These are phyloP conservation scores for Cryptococcus floricola DNA, from an alignment of 1,284 basidiomycete species.

Conservation along the genomic window DNA sequence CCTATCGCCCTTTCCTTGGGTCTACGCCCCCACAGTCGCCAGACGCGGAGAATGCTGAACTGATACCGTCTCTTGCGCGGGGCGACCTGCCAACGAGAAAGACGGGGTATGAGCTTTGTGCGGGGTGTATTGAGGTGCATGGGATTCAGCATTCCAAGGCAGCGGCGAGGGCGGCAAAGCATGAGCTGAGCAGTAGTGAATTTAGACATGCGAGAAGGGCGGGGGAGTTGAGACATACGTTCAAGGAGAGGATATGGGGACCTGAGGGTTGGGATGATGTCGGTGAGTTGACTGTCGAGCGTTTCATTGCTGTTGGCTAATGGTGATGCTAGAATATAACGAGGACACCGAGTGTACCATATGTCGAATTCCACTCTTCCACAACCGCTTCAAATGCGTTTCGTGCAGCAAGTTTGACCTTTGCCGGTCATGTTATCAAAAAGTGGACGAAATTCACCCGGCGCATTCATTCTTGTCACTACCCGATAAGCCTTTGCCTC, in stretches of 20 bases:
- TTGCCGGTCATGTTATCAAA: conserved; percentile 63
- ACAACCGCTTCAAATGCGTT: conserved; percentile 74
- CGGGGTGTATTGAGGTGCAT: conserved; percentile 66
- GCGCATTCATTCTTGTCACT: conserved; percentile 75
- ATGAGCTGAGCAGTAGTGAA: conserved; percentile 44
- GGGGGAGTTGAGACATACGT: conserved; percentile 72
- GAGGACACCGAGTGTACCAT: conserved; percentile 71
- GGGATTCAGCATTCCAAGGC: conserved; percentile 67
- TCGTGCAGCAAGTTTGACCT: conserved; percentile 73
- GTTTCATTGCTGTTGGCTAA: background rate
- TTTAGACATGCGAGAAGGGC: conserved; percentile 48
- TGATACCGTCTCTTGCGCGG: background rate
- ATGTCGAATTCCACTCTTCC: conserved; percentile 60
- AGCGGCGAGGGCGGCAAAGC: conserved; percentile 20
- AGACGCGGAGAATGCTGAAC: background rate
- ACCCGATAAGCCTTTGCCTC: conserved; percentile 53
- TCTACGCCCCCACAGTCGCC: conserved; percentile 16
- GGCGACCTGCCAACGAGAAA: conserved; percentile 26
- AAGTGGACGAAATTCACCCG: conserved; percentile 82
- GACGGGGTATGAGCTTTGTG: conserved; percentile 75
- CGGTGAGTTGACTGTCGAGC: conserved; percentile 56
- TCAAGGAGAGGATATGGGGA: conserved; percentile 77
- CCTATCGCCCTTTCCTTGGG: conserved; percentile 6
- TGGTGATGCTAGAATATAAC: conserved; percentile 51
- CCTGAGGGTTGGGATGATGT: conserved; percentile 76